Conservation (phyloP, 495 filamentous ascomycete species). For the Aspergillus baeticus region DNA sequence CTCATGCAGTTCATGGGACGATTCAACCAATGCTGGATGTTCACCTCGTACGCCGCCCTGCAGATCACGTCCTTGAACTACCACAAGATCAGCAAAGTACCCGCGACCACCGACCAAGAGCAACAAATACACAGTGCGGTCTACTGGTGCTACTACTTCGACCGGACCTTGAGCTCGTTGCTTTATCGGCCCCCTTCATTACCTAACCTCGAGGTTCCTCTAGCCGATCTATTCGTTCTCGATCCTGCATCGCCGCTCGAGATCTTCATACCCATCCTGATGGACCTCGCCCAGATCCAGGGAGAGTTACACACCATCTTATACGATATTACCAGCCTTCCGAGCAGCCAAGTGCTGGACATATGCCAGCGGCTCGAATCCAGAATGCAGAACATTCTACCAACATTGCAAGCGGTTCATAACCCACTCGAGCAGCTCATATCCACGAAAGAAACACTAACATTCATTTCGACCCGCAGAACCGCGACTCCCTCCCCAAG, state of each 20-base stretch:
- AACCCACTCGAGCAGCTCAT: too few species aligned
- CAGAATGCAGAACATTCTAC: constrained; percentile 22
- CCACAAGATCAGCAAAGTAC: constrained; percentile 16
- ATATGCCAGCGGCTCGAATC: constrained; percentile 17
- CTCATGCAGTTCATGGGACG: constrained; percentile 29
- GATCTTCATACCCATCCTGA: constrained; percentile 20
- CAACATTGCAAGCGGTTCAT: constrained; percentile 22
- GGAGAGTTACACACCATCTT: constrained; percentile 17
- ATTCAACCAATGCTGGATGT: constrained; percentile 27
- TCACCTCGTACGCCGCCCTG: constrained; percentile 30
- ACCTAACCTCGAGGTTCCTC: constrained; percentile 19
- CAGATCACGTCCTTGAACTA: constrained; percentile 27
- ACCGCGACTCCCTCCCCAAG: constrained; percentile 13
- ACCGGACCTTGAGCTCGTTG: constrained; percentile 28
- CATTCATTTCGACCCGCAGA: too few species aligned
- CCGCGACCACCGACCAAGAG: constrained; percentile 1
- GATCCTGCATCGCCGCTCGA: constrained; percentile 16
- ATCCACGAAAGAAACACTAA: too few species aligned
- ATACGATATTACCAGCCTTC: too few species aligned
- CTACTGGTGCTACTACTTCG: constrained; percentile 33
- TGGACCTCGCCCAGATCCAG: constrained; percentile 29
- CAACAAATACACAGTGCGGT: constrained; percentile 25
- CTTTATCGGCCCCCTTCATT: constrained; percentile 26
- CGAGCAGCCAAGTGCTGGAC: too few species aligned
- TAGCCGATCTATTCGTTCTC: constrained; percentile 13